Base-by-base conservation (phyloP, 2,329 filamentous ascomycete species). In the Dactylellina drechsleri region DNA sequence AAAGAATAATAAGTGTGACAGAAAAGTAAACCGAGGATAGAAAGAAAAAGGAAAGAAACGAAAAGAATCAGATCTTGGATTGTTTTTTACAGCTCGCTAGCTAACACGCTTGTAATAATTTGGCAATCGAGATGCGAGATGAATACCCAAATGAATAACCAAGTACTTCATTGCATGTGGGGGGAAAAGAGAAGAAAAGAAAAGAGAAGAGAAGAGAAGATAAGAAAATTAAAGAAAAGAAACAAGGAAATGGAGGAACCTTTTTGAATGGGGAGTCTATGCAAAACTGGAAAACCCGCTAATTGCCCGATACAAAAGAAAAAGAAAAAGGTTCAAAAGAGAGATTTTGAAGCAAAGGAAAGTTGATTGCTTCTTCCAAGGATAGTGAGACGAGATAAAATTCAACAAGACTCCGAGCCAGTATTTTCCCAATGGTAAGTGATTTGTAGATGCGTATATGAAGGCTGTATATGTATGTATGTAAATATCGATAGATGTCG, bases 211-310 rank as follows among this genome's bases (percentile, higher is more conserved):
- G 43, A 31, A 64, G 20, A 65, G 53, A 43, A 36, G 56, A 50
- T 16, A 43, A 58, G 2, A 52, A 52, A 52, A 52, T 15, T 5
- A 23, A 40, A 74, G 43, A 74, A 64, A 66, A 15, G 57, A 50
- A 75, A 75, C 43, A n/a, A 18, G n/a, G 12, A 43, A 12, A 18
- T 47, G 59, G 60, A 50, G 53, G 45, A 28, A 31, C 58, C 64
- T 58, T 64, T 23, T 68, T 26, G 16, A 41, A 49, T 49, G 43
- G 20, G 60, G 28, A 67, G 57, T 75, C 59, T 68, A 75, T 75
- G 53, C 58, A 59, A 57, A 49, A 20, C 40, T 31, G 36, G 36
- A 60, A 36, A 57, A 62, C 31, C 43, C 65, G 40, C 56, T 49
- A 62, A 57, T 47, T 57, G 47, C 66, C 54, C 50, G 49, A 70